Evolutionary conservation across 768 basidiomycete genomes (phyloP), one percentile per base, ranked within the genome.

Genomic region (Mycena vitilis): DNA sequence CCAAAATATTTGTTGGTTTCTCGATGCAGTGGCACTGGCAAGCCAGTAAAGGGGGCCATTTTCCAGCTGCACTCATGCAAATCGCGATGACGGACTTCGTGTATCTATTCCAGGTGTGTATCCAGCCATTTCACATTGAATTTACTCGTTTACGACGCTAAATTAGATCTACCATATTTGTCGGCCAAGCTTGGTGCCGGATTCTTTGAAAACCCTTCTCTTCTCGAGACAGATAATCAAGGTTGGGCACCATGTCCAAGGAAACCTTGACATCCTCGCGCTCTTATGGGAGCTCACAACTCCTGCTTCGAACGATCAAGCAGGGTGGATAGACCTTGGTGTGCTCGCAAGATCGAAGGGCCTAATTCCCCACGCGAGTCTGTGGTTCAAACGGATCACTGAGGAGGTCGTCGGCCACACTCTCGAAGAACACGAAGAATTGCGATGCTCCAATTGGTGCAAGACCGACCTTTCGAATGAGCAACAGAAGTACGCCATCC

Each of bases 241-340:
- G 42, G 59, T 60, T n/a, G 59, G 59, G n/a, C 16, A 48, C 30
- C 59, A 60, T 44, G 25, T 34, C 45, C 58, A 60, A 30, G 58
- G 58, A 18, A 60, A 22, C n/a, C 37, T 58, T 6, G 56, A 58
- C 12, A n/a, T 22, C 2, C 56, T 58, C 23, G 4, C 56, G 15
- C 13, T 42, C 1, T 20, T 58, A 5, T 58, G 56, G 56, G 56
- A 60, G 11, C 25, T 60, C 5, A 11, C 18, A 1, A 6, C 38
- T 8, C 56, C 56, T 11, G 2, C 15, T 44, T 44, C 23, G 16
- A 13, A 40, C 13, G n/a, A 58, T 4, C 10, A 45, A 9, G 1
- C 38, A 6, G 40, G 56, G 8, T 58, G 56, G 56, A 44, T 58
- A 11, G 56, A 58, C 44, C 56, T 58, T 16, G 56, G 56, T 13